Base-by-base conservation (phyloP, 768 basidiomycete species). In the Mycena floridula region DNA sequence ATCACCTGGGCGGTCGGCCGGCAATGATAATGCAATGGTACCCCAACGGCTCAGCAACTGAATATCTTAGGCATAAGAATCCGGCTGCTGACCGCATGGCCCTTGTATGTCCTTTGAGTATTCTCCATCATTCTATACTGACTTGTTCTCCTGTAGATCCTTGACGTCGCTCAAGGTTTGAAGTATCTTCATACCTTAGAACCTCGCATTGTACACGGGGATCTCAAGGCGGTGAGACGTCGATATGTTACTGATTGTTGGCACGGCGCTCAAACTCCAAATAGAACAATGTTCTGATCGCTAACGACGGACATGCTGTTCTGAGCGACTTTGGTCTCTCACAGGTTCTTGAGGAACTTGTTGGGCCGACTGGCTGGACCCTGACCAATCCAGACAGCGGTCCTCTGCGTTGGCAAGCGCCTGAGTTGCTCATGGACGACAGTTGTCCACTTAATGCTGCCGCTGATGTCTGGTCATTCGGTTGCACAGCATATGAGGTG, bases 11-110 rank as follows among this genome's bases (percentile, higher is more conserved):
- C 2, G 60, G 59, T 20, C 50, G 63, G 8, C 65, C 65, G 2
- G 58, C 65, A 8, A 65, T 68, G 57, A 63, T 77, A 26, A 59
- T 74, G 47, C 66, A 68, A 44, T 77, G 74, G 74, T 74, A 70
- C 50, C 52, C 61, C 28, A 73, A 76, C 35, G 72, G 74, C 5
- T 74, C 66, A 45, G 67, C 74, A 26, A 59, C 59, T 15, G 64
- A 69, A 16, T 76, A 75, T 46, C 58, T 73, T 40, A 58, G 58
- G 45, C 58, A 54, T 8, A 53, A 50, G 36, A 63, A 67, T 38
- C 60, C 63, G 4, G 38, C 38, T 7, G 63, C 53, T 1, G 63
- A 75, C 41, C 57, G 69, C 40, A 40, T 70, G 25, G 48, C 55
- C 21, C 56, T 75, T 46, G 70, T 75, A 28, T 48, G 64, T 53